A percentile compares a stretch with the other conserved stretches of the same genome.
Conservation (phyloP, 805 yeast genomes). For the Millerago galiae region DNA sequence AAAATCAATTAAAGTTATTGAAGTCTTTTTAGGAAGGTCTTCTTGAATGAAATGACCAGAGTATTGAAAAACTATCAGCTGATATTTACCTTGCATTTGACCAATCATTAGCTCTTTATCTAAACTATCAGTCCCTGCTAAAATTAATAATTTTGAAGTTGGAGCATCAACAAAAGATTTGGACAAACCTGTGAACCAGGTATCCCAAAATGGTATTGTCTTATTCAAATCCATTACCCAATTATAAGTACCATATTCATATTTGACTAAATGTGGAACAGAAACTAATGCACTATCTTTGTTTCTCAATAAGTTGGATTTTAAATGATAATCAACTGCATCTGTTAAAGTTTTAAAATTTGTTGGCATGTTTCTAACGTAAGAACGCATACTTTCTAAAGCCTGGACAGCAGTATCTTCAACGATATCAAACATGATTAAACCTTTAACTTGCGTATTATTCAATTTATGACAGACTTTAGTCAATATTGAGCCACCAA, state of each 20-base stretch:
- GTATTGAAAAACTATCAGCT: conserved; percentile 72
- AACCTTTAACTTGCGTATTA: conserved; percentile 44
- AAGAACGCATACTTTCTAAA: conserved; percentile 57
- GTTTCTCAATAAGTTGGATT: conserved; percentile 44
- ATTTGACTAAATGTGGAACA: conserved; percentile 61
- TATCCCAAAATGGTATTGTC: conserved; percentile 68
- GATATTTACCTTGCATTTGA: conserved; percentile 97
- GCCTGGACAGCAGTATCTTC: conserved; percentile 86
- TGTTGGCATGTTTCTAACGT: conserved; percentile 59
- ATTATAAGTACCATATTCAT: conserved; percentile 22
- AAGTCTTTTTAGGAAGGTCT: conserved; percentile 69
- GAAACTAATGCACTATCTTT: conserved; percentile 61
- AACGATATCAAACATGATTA: conserved; percentile 82
- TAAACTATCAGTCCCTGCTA: conserved; percentile 85
- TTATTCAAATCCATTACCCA: conserved; percentile 63
- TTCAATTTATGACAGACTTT: conserved; percentile 32
- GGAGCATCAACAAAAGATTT: conserved; percentile 39
- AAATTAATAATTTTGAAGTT: conserved; percentile 62
- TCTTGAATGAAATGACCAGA: conserved; percentile 96
- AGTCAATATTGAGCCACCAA: conserved; percentile 85
- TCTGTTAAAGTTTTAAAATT: conserved; percentile 43
- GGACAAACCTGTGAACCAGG: conserved; percentile 78
- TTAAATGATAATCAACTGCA: conserved; percentile 83
- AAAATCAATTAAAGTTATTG: conserved; percentile 43
- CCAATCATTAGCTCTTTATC: conserved; percentile 87